Evolutionary conservation across 192 early-diverging fungal species (phyloP).

Genomic region (Rhizophagus prolifer): DNA sequence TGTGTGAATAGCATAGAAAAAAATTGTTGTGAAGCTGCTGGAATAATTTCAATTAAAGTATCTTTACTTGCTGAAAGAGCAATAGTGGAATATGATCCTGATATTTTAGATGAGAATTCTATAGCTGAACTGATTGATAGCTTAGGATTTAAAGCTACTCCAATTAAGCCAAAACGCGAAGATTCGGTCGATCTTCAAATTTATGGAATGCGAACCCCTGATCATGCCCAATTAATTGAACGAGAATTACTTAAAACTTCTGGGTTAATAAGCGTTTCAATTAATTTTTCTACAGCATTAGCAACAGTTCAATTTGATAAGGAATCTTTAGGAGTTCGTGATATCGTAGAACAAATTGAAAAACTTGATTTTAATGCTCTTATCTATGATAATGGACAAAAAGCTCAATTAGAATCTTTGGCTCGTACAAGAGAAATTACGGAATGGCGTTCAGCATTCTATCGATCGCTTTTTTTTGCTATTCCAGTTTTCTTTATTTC

Average conservation of each 20-base stretch:
- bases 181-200: slow-evolving; percentile 72
- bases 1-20: slow-evolving; percentile 89
- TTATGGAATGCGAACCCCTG: slow-evolving; percentile 92
- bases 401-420: slow-evolving; percentile 85
- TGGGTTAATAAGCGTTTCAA: slow-evolving; percentile 62
- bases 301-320: slow-evolving; percentile 74
- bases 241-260: slow-evolving; percentile 54
- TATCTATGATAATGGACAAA: slow-evolving; percentile 60
- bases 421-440: slow-evolving; percentile 82
- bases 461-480: slow-evolving; percentile 67
- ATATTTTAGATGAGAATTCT: slow-evolving; percentile 38
- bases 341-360: slow-evolving; percentile 82
- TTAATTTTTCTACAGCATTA: slow-evolving; percentile 76
- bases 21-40: slow-evolving; percentile 53
- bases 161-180: slow-evolving; percentile 49
- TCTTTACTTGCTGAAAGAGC: slow-evolving; percentile 83
- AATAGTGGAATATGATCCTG: slow-evolving; percentile 63
- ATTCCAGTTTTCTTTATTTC: slow-evolving; percentile 79
- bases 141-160: slow-evolving; percentile 71
- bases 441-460: slow-evolving; percentile 73
- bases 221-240: slow-evolving; percentile 80
- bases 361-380: slow-evolving; percentile 76
- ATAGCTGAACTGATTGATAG: slow-evolving; percentile 69
- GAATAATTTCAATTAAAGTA: slow-evolving; percentile 76
- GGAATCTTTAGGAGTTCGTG: slow-evolving; percentile 63